phyloP scores from a whole-genome alignment of 805 yeast species.

The Debaryomyces prosopidis region DNA sequence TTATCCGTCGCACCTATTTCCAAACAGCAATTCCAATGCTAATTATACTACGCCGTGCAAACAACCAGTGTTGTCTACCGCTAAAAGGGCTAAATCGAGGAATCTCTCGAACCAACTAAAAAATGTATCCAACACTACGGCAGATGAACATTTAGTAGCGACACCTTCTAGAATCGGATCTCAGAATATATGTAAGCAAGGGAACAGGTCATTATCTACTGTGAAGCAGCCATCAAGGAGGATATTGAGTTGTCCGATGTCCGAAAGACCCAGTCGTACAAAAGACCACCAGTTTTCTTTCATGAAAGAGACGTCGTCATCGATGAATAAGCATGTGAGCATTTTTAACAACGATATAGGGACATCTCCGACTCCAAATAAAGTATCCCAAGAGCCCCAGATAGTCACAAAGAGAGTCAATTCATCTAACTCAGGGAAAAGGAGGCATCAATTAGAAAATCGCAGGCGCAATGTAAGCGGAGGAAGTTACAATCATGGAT shows the following conservation, averaged over 20 bases:
- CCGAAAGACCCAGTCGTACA: conserved; percentile 16
- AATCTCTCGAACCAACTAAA: neutral
- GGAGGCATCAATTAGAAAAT: conserved; percentile 2
- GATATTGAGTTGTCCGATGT: conserved; percentile 17
- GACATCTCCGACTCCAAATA: conserved; percentile 1
- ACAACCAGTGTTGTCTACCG: conserved; percentile 13
- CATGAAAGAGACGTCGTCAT: conserved; percentile 42
- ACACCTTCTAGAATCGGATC: conserved; percentile 19
- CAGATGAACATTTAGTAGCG: conserved; percentile 5
- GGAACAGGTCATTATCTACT: conserved; percentile 11
- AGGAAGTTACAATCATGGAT: conserved; percentile 13
- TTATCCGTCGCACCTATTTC: conserved; percentile 20
- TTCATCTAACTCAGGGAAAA: conserved; percentile 1
- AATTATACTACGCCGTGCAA: conserved; percentile 3
- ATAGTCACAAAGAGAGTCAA: neutral
- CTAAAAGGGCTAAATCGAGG: conserved; percentile 21
- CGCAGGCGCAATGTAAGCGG: conserved; percentile 1
- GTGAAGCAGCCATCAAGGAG: conserved; percentile 14
- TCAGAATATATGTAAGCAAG: neutral
- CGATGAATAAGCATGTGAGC: conserved; percentile 28
- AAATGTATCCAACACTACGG: neutral
- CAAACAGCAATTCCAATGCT: conserved; percentile 4
- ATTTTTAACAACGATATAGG: conserved; percentile 2
- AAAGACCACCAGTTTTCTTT: conserved; percentile 29
- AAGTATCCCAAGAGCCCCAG: neutral